Percentiles rank a stretch among this genome's conserved stretches.
Conservation (phyloP, 2,329 filamentous ascomycete species). For the Chaetomium globosum region DNA sequence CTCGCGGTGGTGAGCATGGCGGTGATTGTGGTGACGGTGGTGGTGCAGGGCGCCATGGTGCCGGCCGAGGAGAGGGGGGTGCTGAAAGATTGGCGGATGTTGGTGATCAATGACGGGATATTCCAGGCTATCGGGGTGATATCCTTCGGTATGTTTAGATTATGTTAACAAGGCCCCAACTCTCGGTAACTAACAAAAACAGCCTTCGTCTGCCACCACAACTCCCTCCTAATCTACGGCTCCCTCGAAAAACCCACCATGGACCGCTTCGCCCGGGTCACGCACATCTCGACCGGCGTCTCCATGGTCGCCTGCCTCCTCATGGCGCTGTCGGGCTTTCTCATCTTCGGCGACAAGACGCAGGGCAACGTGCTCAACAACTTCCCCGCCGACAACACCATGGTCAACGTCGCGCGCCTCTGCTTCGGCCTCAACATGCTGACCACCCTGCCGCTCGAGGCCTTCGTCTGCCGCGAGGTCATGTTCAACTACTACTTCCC, state of each 20-base stretch:
- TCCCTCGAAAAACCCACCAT: slow-evolving; percentile 92
- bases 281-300: slow-evolving; percentile 87
- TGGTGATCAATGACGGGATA: slow-evolving; percentile 83
- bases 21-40: slow-evolving; percentile 83
- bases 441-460: slow-evolving; percentile 92
- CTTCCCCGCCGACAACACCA: slow-evolving; percentile 83
- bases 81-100: slow-evolving; percentile 63
- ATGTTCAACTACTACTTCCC: slow-evolving; percentile 83
- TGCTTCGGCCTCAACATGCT: slow-evolving; percentile 99
- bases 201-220: slow-evolving; percentile 81
- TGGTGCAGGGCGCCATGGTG: slow-evolving; percentile 78
- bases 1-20: slow-evolving; percentile 91
- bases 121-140: slow-evolving; percentile 98
- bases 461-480: slow-evolving; percentile 95
- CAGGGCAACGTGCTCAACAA: slow-evolving; percentile 98
- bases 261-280: slow-evolving; percentile 90
- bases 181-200: background rate
- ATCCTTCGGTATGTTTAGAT: slow-evolving; percentile 73
- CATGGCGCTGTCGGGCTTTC: slow-evolving; percentile 86
- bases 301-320: slow-evolving; percentile 89
- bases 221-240: slow-evolving; percentile 95
- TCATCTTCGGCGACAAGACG: slow-evolving; percentile 90
- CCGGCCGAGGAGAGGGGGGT: slow-evolving; percentile 71
- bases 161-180: background rate
- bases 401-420: slow-evolving; percentile 92